These are phyloP conservation scores for Cicer yamashitae DNA, from an alignment of 306 rosid species.

Conservation along the genomic window DNA sequence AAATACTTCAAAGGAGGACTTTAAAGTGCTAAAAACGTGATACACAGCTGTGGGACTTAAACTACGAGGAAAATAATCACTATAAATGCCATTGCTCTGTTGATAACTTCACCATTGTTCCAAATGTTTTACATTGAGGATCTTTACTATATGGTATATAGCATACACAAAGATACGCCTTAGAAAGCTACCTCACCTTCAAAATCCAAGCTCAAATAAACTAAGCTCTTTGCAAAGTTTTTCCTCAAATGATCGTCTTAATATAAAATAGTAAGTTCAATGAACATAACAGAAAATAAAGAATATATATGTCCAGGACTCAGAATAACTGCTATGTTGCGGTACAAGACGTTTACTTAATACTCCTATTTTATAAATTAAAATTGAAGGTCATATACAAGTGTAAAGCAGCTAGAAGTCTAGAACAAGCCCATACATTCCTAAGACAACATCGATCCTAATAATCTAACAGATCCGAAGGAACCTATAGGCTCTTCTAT, in stretches of 20 bases:
- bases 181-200: constrained; percentile 27
- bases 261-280: constrained; percentile 36
- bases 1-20: constrained; percentile 24
- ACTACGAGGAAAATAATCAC: constrained; percentile 30
- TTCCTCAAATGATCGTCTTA: constrained; percentile 24
- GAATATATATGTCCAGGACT: not conserved
- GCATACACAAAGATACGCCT: constrained; percentile 8
- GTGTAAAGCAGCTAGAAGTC: constrained; percentile 8
- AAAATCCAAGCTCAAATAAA: constrained; percentile 28
- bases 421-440: constrained; percentile 14
- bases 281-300: constrained; percentile 19
- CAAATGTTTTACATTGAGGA: not conserved
- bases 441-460: constrained; percentile 12
- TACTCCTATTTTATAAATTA: constrained; percentile 16
- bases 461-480: constrained; percentile 5
- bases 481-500: constrained; percentile 6
- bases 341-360: constrained; percentile 14
- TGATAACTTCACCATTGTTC: constrained; percentile 22
- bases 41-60: constrained; percentile 14
- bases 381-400: not conserved
- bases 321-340: constrained; percentile 1
- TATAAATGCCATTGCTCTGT: constrained; percentile 6
- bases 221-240: constrained; percentile 28
- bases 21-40: constrained; percentile 26
- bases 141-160: not conserved